Percentiles rank a stretch among this genome's conserved stretches.
phyloP scores from a whole-genome alignment of 2,329 filamentous ascomycete genomes.

The Exophiala xenobiotica region DNA sequence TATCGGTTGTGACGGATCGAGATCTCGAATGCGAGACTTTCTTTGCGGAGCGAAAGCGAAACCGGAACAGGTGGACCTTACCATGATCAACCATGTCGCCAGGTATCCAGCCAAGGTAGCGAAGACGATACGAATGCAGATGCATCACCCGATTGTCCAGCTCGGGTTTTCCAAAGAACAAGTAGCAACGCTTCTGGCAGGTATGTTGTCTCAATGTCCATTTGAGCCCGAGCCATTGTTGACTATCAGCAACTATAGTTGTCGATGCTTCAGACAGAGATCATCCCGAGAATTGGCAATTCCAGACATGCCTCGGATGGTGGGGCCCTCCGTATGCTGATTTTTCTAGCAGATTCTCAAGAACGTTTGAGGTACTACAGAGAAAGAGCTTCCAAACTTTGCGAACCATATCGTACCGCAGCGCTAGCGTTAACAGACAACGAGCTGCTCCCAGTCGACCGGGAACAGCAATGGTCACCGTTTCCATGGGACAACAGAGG shows the following conservation, averaged over 20 bases:
- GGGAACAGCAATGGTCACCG: not conserved
- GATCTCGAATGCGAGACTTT: slow-evolving; percentile 27
- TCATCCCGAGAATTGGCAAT: slow-evolving; percentile 2
- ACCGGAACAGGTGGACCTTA: not conserved
- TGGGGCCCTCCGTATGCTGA: not conserved
- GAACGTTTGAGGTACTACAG: slow-evolving; percentile 1
- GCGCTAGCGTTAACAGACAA: slow-evolving; percentile 4
- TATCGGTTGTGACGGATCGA: slow-evolving; percentile 32
- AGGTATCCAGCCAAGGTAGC: slow-evolving; percentile 1
- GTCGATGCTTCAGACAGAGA: slow-evolving; percentile 6
- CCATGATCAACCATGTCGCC: slow-evolving; percentile 9
- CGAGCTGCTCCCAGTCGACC: slow-evolving; percentile 24
- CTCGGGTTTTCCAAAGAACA: not conserved
- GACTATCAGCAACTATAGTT: not conserved
- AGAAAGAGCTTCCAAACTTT: not conserved
- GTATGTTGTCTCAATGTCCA: not conserved
- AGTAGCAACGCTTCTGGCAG: slow-evolving; percentile 1
- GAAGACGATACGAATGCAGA: not conserved
- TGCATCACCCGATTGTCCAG: slow-evolving; percentile 11
- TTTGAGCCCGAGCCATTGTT: not conserved
- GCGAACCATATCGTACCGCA: slow-evolving; percentile 2
- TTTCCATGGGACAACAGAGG: slow-evolving; percentile 6
- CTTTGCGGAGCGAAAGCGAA: slow-evolving; percentile 5
- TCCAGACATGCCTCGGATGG: slow-evolving; percentile 1
- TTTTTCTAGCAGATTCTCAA: not conserved